Conservation (phyloP, 1,284 basidiomycete species). For the Naganishia albida region DNA sequence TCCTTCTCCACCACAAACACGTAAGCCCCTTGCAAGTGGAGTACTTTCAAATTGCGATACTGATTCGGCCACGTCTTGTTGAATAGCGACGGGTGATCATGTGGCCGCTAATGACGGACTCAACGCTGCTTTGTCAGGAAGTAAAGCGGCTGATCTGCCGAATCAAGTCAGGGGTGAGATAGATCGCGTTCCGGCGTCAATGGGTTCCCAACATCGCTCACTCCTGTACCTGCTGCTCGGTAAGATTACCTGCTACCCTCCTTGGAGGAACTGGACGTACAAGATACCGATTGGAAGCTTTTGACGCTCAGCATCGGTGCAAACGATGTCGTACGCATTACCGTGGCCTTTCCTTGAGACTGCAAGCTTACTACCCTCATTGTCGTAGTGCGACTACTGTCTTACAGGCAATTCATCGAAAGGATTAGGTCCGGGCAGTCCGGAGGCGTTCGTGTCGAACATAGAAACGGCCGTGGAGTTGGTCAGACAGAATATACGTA, state of each 20-base stretch:
- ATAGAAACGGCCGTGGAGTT: conserved; percentile 47
- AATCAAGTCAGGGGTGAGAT: conserved; percentile 45
- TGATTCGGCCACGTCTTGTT: not conserved
- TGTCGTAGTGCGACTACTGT: conserved; percentile 49
- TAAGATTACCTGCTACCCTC: conserved; percentile 48
- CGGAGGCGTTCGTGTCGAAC: conserved; percentile 46
- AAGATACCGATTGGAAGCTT: conserved; percentile 49
- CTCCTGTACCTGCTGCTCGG: not conserved
- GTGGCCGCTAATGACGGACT: conserved; percentile 41
- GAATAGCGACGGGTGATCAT: conserved; percentile 28
- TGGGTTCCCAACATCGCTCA: not conserved
- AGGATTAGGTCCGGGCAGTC: conserved; percentile 39
- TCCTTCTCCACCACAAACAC: conserved; percentile 17
- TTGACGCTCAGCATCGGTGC: conserved; percentile 53
- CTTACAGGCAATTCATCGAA: conserved; percentile 43
- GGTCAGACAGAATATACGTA: conserved; percentile 47
- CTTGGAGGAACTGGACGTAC: conserved; percentile 38
- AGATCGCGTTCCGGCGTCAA: not conserved
- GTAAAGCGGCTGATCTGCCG: conserved; percentile 37
- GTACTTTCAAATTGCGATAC: not conserved
- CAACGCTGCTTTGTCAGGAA: conserved; percentile 48
- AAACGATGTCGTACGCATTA: conserved; percentile 49
- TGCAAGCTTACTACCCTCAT: not conserved
- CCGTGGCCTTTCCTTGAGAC: too few species aligned
- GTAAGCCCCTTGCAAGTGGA: not conserved